Conservation (phyloP, 1,284 basidiomycete species). For the Bothia castanella region DNA sequence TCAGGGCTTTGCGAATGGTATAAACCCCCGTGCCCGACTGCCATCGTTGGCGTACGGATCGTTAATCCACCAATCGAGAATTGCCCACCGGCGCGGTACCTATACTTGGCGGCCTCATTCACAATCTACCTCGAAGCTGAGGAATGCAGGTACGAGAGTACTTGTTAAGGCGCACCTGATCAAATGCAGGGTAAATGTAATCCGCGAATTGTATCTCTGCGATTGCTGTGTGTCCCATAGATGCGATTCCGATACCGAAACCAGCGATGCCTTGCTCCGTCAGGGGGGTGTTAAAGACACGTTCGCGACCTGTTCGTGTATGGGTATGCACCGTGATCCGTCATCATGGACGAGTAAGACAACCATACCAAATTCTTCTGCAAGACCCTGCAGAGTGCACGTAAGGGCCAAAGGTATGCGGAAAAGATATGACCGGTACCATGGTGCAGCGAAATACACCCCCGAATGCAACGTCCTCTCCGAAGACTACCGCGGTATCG, state of each 20-base stretch:
- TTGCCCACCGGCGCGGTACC: slow-evolving; percentile 84
- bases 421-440: slow-evolving; percentile 39
- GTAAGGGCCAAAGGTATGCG: slow-evolving; percentile 1
- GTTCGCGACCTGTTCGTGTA: slow-evolving; percentile 62
- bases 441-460: slow-evolving; percentile 90
- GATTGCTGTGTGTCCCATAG: slow-evolving; percentile 92
- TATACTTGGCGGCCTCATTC: slow-evolving; percentile 92
- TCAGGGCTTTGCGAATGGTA: slow-evolving; percentile 96
- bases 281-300: slow-evolving; percentile 93
- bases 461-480: slow-evolving; percentile 91
- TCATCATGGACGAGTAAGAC: neutral
- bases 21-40: slow-evolving; percentile 88
- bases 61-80: slow-evolving; percentile 85
- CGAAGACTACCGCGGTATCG: slow-evolving; percentile 84
- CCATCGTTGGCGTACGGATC: slow-evolving; percentile 84
- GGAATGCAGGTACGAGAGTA: neutral
- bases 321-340: slow-evolving; percentile 1
- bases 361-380: slow-evolving; percentile 82
- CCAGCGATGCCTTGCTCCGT: slow-evolving; percentile 95
- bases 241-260: slow-evolving; percentile 88
- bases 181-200: slow-evolving; percentile 89
- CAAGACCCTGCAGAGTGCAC: slow-evolving; percentile 59
- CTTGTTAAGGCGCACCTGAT: slow-evolving; percentile 57
- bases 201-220: slow-evolving; percentile 91
- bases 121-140: slow-evolving; percentile 59